Evolutionary conservation across 2,329 filamentous ascomycete species (phyloP).

Genomic region (Elsinoe australis): DNA sequence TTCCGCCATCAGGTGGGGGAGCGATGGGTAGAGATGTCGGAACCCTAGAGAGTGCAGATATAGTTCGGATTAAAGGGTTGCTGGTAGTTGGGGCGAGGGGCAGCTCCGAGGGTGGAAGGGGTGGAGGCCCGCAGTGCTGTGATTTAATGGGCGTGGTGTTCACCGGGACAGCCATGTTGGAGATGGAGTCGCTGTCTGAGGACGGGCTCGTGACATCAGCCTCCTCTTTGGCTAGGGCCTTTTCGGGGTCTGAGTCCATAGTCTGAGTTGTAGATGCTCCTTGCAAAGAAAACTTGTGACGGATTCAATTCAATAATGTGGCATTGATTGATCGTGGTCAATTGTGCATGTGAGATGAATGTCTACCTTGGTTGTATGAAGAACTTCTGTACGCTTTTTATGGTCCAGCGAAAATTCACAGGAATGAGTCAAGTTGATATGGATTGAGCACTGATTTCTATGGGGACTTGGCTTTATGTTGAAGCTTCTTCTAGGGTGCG

Average conservation of each 20-base stretch:
- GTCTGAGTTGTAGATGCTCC: too few relatives aligned
- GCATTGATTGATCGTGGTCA: neutral
- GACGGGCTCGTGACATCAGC: neutral
- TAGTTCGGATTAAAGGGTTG: slow-evolving; percentile 5
- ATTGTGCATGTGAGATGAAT: neutral
- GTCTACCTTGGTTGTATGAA: too few relatives aligned
- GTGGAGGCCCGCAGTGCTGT: neutral
- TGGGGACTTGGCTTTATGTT: neutral
- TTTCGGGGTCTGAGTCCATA: slow-evolving; percentile 7
- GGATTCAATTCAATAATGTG: too few relatives aligned
- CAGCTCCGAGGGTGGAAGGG: neutral
- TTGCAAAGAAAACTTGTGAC: too few relatives aligned
- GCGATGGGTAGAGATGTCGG: slow-evolving; percentile 9
- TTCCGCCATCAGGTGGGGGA: slow-evolving; percentile 39
- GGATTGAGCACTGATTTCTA: neutral
- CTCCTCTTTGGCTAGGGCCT: neutral
- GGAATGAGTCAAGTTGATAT: too few relatives aligned
- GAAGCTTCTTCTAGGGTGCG: too few relatives aligned
- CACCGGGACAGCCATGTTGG: neutral
- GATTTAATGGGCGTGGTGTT: slow-evolving; percentile 3
- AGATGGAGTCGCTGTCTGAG: neutral
- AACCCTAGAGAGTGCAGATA: slow-evolving; percentile 12
- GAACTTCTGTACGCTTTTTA: too few relatives aligned
- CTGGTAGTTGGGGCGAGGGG: neutral
- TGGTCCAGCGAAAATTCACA: too few relatives aligned